A percentile compares a stretch with the other conserved stretches of the same genome.
Conservation (phyloP, 2,329 filamentous ascomycete genomes). For the Fusarium cicatricum region DNA sequence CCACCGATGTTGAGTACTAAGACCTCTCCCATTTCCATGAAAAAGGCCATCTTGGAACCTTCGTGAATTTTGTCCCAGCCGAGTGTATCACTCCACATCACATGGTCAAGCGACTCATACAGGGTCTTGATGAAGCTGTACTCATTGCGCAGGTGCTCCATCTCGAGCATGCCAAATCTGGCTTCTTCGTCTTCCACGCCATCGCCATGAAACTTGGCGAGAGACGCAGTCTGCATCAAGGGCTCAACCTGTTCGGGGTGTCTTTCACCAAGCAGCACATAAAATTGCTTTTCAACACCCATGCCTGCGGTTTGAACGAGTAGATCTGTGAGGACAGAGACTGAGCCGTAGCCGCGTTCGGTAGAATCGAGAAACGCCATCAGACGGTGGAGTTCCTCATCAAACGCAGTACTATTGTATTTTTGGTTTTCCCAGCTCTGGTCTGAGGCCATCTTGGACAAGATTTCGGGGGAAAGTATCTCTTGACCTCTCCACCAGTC, state of each 20-base stretch:
- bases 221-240: constrained; percentile 45
- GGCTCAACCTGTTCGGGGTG: constrained; percentile 41
- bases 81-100: constrained; percentile 58
- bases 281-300: constrained; percentile 55
- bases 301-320: constrained; percentile 45
- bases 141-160: constrained; percentile 48
- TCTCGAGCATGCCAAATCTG: constrained; percentile 54
- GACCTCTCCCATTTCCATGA: constrained; percentile 59
- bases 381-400: constrained; percentile 66
- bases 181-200: constrained; percentile 46
- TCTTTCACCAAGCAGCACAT: constrained; percentile 50
- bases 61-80: constrained; percentile 47
- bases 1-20: constrained; percentile 57
- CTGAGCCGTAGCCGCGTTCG: constrained; percentile 66
- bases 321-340: constrained; percentile 54
- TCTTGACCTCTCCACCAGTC: constrained; percentile 70
- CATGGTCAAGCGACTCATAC: constrained; percentile 58
- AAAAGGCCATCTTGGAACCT: constrained; percentile 52
- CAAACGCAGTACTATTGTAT: constrained; percentile 48
- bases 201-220: constrained; percentile 43
- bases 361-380: constrained; percentile 70
- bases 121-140: constrained; percentile 53
- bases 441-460: constrained; percentile 46
- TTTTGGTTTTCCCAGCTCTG: constrained; percentile 40
- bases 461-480: constrained; percentile 54